Evolutionary conservation across 2,329 filamentous ascomycete genomes (phyloP).

Genomic region (Fusarium anthophilum): DNA sequence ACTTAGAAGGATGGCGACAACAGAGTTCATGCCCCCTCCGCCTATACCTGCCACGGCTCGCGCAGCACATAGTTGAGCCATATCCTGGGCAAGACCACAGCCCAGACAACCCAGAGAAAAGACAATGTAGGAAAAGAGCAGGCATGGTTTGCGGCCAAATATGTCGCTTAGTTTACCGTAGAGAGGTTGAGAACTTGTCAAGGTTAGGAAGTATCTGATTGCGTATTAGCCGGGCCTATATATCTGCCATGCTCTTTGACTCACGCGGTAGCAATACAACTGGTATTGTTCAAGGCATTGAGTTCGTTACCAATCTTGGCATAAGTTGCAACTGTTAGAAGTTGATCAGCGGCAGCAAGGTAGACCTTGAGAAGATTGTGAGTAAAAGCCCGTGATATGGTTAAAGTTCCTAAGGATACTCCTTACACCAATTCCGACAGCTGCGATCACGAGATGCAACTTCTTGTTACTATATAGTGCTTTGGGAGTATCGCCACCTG

Average conservation of each 20-base stretch:
- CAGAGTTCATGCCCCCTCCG: slow-evolving; percentile 76
- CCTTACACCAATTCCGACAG: slow-evolving; percentile 51
- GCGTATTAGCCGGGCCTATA: background rate
- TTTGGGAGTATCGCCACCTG: background rate
- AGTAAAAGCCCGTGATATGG: background rate
- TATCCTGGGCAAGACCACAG: slow-evolving; percentile 70
- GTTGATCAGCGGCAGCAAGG: slow-evolving; percentile 78
- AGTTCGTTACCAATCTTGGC: slow-evolving; percentile 80
- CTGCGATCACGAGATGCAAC: slow-evolving; percentile 51
- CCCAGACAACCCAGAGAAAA: slow-evolving; percentile 72
- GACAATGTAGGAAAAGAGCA: slow-evolving; percentile 71
- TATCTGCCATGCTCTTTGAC: background rate
- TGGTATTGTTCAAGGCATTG: slow-evolving; percentile 76
- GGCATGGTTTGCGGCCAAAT: slow-evolving; percentile 72
- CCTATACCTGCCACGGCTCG: slow-evolving; percentile 66
- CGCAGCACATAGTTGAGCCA: slow-evolving; percentile 72
- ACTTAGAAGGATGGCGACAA: slow-evolving; percentile 72
- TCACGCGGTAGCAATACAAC: slow-evolving; percentile 72
- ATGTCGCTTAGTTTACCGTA: slow-evolving; percentile 78
- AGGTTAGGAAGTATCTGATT: slow-evolving; percentile 73
- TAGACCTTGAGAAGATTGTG: slow-evolving; percentile 63
- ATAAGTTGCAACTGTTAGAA: slow-evolving; percentile 81
- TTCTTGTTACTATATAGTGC: slow-evolving; percentile 41
- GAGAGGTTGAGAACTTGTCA: slow-evolving; percentile 79
- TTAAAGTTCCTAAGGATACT: background rate